These are phyloP conservation scores for Oryza meyeriana DNA, from an alignment of 176 grass and related monocot species.

Conservation along the genomic window DNA sequence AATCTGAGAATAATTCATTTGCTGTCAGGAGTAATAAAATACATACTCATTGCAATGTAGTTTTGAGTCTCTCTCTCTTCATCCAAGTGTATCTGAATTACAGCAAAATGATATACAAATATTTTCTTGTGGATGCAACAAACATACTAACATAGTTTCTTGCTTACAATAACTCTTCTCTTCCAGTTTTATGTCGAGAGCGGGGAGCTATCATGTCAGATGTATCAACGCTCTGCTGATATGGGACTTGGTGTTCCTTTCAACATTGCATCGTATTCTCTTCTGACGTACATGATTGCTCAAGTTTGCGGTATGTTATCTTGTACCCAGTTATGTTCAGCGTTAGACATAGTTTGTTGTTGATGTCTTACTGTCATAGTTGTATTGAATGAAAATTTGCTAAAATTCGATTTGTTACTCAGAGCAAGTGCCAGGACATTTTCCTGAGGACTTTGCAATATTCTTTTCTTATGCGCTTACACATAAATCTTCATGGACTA, in stretches of 20 bases:
- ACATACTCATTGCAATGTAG: neutral
- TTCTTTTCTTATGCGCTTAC: neutral
- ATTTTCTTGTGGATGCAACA: neutral
- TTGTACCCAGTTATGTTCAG: neutral
- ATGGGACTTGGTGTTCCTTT: conserved; percentile 94
- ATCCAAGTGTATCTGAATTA: neutral
- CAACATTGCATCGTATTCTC: conserved; percentile 82
- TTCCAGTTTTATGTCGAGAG: conserved; percentile 86
- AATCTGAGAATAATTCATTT: neutral
- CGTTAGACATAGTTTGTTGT: neutral
- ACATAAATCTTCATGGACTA: neutral
- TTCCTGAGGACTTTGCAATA: neutral
- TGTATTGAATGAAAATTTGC: neutral
- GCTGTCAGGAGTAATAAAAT: neutral
- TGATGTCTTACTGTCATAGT: neutral
- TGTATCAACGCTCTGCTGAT: conserved; percentile 93
- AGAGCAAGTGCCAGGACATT: neutral
- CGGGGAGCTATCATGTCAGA: conserved; percentile 85
- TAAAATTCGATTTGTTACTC: neutral
- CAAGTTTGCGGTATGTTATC: conserved; percentile 85
- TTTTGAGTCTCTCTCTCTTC: neutral
- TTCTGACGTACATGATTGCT: conserved; percentile 82
- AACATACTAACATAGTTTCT: neutral
- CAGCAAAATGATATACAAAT: neutral
- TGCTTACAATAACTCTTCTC: conserved; percentile 13